These are phyloP conservation scores for Colletotrichum limetticola DNA, from an alignment of 2,329 filamentous ascomycete genomes.

Conservation along the genomic window DNA sequence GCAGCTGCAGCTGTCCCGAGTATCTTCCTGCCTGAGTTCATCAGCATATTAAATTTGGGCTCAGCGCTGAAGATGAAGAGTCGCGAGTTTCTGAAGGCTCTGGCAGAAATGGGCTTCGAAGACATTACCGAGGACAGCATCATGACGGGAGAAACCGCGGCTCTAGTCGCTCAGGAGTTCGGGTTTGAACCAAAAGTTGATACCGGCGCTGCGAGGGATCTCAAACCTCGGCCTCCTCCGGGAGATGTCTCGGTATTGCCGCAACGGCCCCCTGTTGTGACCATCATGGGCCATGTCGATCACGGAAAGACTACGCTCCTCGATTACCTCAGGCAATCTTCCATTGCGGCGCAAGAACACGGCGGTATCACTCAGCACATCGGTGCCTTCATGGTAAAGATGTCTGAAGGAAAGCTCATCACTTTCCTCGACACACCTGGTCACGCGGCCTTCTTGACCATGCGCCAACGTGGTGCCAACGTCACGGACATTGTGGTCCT, in stretches of 20 bases:
- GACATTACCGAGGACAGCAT: conserved; percentile 85
- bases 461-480: conserved; percentile 94
- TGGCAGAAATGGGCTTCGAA: conserved; percentile 90
- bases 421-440: conserved; percentile 98
- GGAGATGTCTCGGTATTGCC: conserved; percentile 77
- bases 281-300: conserved; percentile 99
- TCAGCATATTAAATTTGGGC: conserved; percentile 87
- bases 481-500: conserved; percentile 97
- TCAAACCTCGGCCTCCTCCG: conserved; percentile 75
- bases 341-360: conserved; percentile 89
- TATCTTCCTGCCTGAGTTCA: conserved; percentile 89
- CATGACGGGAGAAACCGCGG: conserved; percentile 89
- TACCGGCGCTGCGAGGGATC: conserved; percentile 72
- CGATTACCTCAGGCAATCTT: conserved; percentile 93
- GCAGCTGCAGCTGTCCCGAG: conserved; percentile 45
- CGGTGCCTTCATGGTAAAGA: conserved; percentile 91
- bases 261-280: conserved; percentile 88
- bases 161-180: conserved; percentile 90
- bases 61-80: conserved; percentile 77
- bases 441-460: conserved; percentile 93
- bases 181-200: conserved; percentile 88
- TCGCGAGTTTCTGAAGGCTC: conserved; percentile 76
- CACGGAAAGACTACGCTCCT: conserved; percentile 98
- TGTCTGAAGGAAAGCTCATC: conserved; percentile 88
- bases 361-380: conserved; percentile 99